phyloP scores from a whole-genome alignment of 495 filamentous ascomycete genomes.

The Xylaria venustula region DNA sequence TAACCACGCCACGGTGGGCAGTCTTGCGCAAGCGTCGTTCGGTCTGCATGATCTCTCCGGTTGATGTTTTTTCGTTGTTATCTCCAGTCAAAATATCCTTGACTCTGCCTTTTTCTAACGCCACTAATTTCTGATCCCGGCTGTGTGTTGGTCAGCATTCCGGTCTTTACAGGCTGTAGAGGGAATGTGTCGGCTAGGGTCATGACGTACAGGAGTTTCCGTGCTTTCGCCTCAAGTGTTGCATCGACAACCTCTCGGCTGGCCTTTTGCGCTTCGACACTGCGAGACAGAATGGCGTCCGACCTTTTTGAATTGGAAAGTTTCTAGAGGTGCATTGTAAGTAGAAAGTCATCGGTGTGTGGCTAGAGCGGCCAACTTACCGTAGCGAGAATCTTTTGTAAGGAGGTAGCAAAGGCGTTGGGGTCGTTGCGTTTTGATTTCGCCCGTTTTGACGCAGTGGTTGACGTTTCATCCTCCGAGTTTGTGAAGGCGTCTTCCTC shows the following conservation, averaged over 20 bases:
- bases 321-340: conserved; percentile 48
- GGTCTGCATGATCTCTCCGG: conserved; percentile 64
- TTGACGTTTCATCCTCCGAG: conserved; percentile 31
- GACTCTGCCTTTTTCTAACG: conserved; percentile 82
- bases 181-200: background rate
- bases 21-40: conserved; percentile 82
- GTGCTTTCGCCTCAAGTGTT: conserved; percentile 77
- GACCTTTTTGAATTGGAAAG: conserved; percentile 72
- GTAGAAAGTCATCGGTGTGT: background rate
- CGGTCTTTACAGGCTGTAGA: background rate
- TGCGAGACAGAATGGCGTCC: conserved; percentile 87
- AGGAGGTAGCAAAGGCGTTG: conserved; percentile 81
- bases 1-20: conserved; percentile 87
- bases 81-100: conserved; percentile 69
- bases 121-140: conserved; percentile 75
- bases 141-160: conserved; percentile 47
- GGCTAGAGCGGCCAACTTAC: conserved; percentile 1
- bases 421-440: conserved; percentile 86
- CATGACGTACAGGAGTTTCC: conserved; percentile 35
- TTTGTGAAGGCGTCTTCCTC: conserved; percentile 31
- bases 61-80: conserved; percentile 43
- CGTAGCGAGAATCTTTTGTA: conserved; percentile 82
- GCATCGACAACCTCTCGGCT: conserved; percentile 65
- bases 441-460: conserved; percentile 40
- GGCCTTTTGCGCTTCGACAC: conserved; percentile 62